Evolutionary conservation across 352 stramenopile genomes (phyloP), one percentile per base, ranked within the genome.

Genomic region (Phytopythium aichiense): DNA sequence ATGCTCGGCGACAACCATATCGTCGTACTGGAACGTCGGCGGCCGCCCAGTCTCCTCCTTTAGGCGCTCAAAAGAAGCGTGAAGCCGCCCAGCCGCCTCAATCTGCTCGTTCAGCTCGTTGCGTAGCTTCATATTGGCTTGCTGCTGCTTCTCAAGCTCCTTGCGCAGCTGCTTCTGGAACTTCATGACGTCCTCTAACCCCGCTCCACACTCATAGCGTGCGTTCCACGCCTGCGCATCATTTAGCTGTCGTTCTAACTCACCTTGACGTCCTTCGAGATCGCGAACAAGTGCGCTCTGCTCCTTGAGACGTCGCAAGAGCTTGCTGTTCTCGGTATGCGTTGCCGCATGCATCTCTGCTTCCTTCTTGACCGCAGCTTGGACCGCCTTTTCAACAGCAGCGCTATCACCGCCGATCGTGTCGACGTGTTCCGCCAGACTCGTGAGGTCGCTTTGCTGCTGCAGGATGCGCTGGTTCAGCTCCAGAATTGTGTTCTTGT

Each of bases 141-240:
- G 63, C 42, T 87, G 76, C 58, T 90, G 78, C 28, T 78, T 75
- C 16, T 83, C 73, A 12, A 91, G 65, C 42, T 91, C 71, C n/a
- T 76, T 66, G 5, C 81, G 78, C 4, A 94, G 67, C 48, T 88
- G 84, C 66, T 89, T 89, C 40, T 92, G 79, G 64, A 79, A 82
- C 46, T 76, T 81, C 48, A 91, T 68, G n/a, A 90, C 77, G 55
- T 91, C 84, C 61, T 91, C 81, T 22, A 94, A 53, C 0, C 84
- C 84, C 35, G 80, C 79, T 22, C 74, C 63, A 11, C 73, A 61
- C 57, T 94, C 84, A 38, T 94, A 94, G 33, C 81, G 81, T 4
- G 68, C 72, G 58, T 90, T 92, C 77, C 75, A 89, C 25, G 74
- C 68, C 30, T 89, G 69, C 0, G 81, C 76, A 16, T 91, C 79